Conservation (phyloP, 768 basidiomycete species). For the Auriscalpium vulgare region DNA sequence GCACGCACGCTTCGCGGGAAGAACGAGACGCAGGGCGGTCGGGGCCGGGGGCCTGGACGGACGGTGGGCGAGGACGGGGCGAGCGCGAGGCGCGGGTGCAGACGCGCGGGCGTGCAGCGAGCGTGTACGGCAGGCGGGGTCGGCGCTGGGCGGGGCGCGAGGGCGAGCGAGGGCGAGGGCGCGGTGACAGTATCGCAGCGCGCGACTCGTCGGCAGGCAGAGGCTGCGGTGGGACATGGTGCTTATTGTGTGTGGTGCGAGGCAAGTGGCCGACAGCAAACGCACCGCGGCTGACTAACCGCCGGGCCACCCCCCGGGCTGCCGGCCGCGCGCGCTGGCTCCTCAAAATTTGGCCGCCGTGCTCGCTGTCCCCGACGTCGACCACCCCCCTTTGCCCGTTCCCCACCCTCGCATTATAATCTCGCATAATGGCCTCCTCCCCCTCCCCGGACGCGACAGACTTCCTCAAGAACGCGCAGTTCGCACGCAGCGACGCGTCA, state of each 20-base stretch:
- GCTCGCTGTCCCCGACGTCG: constrained; percentile 1
- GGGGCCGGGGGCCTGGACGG: constrained; percentile 1
- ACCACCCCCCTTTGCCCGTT: neutral
- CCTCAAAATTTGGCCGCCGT: constrained; percentile 3
- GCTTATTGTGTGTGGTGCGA: no score
- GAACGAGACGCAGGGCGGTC: neutral
- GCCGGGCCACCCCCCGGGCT: constrained; percentile 5
- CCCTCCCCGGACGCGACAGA: constrained; percentile 6
- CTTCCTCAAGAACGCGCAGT: constrained; percentile 14
- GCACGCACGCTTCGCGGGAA: neutral
- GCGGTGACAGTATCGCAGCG: no score
- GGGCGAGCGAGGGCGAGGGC: no score
- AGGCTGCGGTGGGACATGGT: no score
- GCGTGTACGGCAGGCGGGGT: neutral
- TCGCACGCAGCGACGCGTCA: constrained; percentile 25
- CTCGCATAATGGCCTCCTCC: constrained; percentile 7
- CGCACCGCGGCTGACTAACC: neutral
- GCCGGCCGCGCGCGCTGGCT: constrained; percentile 6
- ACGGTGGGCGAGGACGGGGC: neutral
- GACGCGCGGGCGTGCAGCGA: neutral
- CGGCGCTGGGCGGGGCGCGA: neutral
- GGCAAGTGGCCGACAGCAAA: no score
- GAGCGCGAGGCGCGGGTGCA: neutral
- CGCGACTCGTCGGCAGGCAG: no score
- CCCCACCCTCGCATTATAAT: neutral